phyloP scores from a whole-genome alignment of 129 eudicot genomes.

The Sambucus nigra region DNA sequence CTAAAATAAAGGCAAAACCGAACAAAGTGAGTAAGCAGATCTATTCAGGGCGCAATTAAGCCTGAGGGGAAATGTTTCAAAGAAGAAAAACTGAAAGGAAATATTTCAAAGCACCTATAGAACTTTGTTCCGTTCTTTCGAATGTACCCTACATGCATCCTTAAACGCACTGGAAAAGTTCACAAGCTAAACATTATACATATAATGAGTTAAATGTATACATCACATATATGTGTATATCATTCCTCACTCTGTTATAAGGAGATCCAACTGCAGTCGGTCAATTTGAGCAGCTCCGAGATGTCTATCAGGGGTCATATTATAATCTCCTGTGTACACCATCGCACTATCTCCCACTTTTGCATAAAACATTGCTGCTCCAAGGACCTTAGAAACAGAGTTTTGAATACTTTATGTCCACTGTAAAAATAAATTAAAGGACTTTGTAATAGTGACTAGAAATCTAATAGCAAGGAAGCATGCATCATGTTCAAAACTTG shows the following conservation, averaged over 20 bases:
- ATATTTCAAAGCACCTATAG: neutral
- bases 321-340: slow-evolving; percentile 89
- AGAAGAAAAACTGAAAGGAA: neutral
- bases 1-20: no score
- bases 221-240: neutral
- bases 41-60: no score
- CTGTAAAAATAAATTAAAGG: neutral
- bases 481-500: neutral
- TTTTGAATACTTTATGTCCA: neutral
- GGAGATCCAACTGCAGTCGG: slow-evolving; percentile 65
- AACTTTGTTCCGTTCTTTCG: neutral
- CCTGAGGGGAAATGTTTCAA: neutral
- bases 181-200: neutral
- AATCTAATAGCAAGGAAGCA: neutral
- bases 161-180: neutral
- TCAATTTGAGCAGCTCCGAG: slow-evolving; percentile 97
- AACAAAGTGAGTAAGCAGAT: no score
- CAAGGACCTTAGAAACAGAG: slow-evolving; percentile 54
- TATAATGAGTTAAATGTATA: neutral
- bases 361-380: slow-evolving; percentile 98
- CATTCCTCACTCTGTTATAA: slow-evolving; percentile 70
- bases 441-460: neutral
- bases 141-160: neutral
- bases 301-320: slow-evolving; percentile 94
- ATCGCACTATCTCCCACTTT: slow-evolving; percentile 75